Percentiles rank a stretch among this genome's conserved stretches.
Evolutionary conservation across 768 basidiomycete genomes (phyloP).

Genomic region (Kwoniella bestiolae): DNA sequence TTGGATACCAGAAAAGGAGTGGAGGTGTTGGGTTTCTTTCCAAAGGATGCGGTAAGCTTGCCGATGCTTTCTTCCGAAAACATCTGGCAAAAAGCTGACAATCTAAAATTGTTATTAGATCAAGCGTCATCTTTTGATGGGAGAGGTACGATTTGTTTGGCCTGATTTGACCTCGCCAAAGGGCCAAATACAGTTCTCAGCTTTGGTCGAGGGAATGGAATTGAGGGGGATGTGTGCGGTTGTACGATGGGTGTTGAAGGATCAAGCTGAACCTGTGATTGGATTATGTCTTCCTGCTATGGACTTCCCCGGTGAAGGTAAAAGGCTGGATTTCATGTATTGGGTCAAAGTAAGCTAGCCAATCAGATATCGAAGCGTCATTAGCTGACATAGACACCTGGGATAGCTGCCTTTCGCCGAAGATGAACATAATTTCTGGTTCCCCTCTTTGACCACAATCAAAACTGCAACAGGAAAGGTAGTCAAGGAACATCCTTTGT

Average conservation of each 20-base stretch:
- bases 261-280: conserved; percentile 80
- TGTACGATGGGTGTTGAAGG: conserved; percentile 76
- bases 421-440: conserved; percentile 84
- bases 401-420: conserved; percentile 91
- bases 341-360: conserved; percentile 76
- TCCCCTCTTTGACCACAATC: conserved; percentile 76
- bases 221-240: conserved; percentile 72
- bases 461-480: conserved; percentile 74
- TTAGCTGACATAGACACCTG: background rate
- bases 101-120: conserved; percentile 62
- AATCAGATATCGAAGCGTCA: background rate
- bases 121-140: conserved; percentile 78
- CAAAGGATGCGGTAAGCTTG: conserved; percentile 64
- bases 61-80: background rate
- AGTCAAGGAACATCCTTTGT: conserved; percentile 67
- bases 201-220: conserved; percentile 81
- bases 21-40: conserved; percentile 85
- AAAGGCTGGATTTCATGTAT: conserved; percentile 71
- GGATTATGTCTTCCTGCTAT: conserved; percentile 73
- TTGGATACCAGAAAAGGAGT: conserved; percentile 81
- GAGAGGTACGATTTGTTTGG: conserved; percentile 85
- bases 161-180: conserved; percentile 69
- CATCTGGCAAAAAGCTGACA: background rate
- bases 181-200: conserved; percentile 83
- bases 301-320: conserved; percentile 59